Percentiles rank a stretch among this genome's conserved stretches.
Conservation (phyloP, 1,284 basidiomycete species). For the Ceratorhiza oryzae-sativae region DNA sequence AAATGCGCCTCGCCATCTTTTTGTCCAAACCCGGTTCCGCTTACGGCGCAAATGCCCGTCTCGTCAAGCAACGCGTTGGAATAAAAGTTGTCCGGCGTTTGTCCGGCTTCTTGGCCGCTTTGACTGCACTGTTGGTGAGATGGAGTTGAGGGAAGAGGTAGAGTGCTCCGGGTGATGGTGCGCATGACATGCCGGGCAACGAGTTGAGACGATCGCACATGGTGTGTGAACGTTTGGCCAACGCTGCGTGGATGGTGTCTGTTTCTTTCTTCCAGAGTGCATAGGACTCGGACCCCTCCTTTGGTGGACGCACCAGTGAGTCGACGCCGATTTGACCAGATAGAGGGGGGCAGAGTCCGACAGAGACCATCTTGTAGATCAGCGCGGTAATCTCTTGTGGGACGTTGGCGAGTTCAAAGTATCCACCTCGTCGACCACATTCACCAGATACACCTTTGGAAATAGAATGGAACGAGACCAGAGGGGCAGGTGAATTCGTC, state of each 20-base stretch:
- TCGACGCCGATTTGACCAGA: conserved; percentile 92
- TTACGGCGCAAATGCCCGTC: conserved; percentile 93
- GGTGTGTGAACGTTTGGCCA: conserved; percentile 71
- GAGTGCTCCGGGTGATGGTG: conserved; percentile 87
- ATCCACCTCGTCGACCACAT: conserved; percentile 92
- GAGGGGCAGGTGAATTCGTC: conserved; percentile 70
- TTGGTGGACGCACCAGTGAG: conserved; percentile 86
- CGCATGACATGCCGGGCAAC: conserved; percentile 84
- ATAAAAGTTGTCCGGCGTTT: conserved; percentile 88
- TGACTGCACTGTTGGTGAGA: conserved; percentile 72
- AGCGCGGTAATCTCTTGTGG: conserved; percentile 76
- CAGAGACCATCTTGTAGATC: conserved; percentile 94
- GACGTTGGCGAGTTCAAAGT: conserved; percentile 90
- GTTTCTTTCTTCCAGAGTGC: conserved; percentile 83
- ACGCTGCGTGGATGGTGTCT: conserved; percentile 73
- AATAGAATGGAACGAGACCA: conserved; percentile 94
- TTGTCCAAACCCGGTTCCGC: conserved; percentile 93
- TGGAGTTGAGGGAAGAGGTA: conserved; percentile 84
- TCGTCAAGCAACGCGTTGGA: conserved; percentile 81
- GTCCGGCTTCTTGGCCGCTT: conserved; percentile 74
- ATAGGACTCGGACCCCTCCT: conserved; percentile 76
- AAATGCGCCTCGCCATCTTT: conserved; percentile 87
- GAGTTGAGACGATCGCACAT: conserved; percentile 81
- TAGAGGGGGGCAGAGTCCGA: conserved; percentile 87
- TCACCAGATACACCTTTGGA: conserved; percentile 95